Evolutionary conservation across 2,329 filamentous ascomycete genomes (phyloP).

Genomic region (Truncatella angustata): DNA sequence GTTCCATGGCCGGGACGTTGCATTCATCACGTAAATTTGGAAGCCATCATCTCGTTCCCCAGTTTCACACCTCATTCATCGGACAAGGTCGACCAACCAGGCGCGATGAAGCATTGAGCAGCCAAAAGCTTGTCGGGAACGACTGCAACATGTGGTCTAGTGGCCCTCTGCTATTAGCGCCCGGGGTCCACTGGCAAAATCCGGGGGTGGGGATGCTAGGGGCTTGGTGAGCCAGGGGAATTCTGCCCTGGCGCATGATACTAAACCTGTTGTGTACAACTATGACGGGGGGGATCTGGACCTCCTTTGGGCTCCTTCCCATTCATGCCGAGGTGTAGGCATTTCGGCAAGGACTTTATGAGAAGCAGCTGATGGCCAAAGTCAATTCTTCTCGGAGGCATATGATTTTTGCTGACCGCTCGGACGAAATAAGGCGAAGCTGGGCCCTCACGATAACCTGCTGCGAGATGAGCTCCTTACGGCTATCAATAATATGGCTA

Average conservation of each 20-base stretch:
- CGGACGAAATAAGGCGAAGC: conserved; percentile 1
- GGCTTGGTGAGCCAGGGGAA: too few species aligned
- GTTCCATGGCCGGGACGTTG: too few species aligned
- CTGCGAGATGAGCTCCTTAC: too few species aligned
- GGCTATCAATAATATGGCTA: too few species aligned
- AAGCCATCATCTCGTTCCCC: too few species aligned
- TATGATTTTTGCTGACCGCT: background rate
- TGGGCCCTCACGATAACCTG: too few species aligned
- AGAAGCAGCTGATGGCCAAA: conserved; percentile 1
- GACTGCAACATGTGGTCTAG: background rate
- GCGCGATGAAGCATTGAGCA: background rate
- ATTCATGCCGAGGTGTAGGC: background rate
- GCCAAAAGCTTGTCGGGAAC: background rate
- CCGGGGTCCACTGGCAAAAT: background rate
- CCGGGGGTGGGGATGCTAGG: conserved; percentile 5
- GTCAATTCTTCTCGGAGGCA: conserved; percentile 1
- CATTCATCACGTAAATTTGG: too few species aligned
- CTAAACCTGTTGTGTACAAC: background rate
- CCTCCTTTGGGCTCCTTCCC: background rate
- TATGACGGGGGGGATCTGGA: background rate
- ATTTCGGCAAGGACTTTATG: background rate
- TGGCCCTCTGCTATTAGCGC: background rate
- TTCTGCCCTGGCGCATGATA: too few species aligned
- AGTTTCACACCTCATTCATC: too few species aligned
- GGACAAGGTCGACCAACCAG: background rate